These are phyloP conservation scores for Pseudoneurospora amorphoporcata DNA, from an alignment of 495 filamentous ascomycete species.

Conservation along the genomic window DNA sequence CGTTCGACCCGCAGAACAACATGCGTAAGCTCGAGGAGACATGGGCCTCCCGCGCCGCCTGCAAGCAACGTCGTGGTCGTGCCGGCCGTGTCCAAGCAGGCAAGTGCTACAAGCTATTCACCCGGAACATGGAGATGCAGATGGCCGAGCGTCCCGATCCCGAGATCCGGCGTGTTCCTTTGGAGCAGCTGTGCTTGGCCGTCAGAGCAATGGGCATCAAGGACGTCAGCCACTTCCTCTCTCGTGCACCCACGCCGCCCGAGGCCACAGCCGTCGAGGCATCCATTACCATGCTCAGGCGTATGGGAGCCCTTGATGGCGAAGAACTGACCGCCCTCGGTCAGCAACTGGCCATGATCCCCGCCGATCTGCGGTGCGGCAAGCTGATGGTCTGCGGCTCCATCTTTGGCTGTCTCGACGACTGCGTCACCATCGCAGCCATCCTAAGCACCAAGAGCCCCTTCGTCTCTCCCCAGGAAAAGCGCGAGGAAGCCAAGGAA, in stretches of 20 bases:
- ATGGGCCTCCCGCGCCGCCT: conserved; percentile 90
- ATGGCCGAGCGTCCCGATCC: conserved; percentile 90
- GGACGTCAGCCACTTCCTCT: conserved; percentile 71
- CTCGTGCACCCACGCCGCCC: conserved; percentile 79
- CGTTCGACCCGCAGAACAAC: conserved; percentile 83
- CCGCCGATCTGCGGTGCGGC: conserved; percentile 82
- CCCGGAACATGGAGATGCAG: conserved; percentile 65
- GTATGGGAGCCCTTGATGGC: conserved; percentile 82
- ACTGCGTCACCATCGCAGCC: conserved; percentile 79
- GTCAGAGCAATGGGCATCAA: conserved; percentile 88
- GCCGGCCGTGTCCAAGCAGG: conserved; percentile 87
- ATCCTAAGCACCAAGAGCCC: conserved; percentile 78
- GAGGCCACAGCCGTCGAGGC: conserved; percentile 75
- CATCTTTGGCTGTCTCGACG: conserved; percentile 82
- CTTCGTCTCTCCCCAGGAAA: conserved; percentile 71
- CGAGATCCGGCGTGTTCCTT: conserved; percentile 82
- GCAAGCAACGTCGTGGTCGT: conserved; percentile 91
- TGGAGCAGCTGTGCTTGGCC: conserved; percentile 89
- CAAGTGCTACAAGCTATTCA: conserved; percentile 92
- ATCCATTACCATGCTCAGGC: conserved; percentile 62
- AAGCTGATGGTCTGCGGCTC: conserved; percentile 95
- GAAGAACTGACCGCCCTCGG: conserved; percentile 82
- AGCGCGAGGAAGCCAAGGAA: conserved; percentile 71
- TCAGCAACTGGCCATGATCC: conserved; percentile 84
- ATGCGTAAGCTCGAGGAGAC: conserved; percentile 91